Evolutionary conservation across 768 basidiomycete genomes (phyloP).

Genomic region (Tricholoma bakamatsutake): DNA sequence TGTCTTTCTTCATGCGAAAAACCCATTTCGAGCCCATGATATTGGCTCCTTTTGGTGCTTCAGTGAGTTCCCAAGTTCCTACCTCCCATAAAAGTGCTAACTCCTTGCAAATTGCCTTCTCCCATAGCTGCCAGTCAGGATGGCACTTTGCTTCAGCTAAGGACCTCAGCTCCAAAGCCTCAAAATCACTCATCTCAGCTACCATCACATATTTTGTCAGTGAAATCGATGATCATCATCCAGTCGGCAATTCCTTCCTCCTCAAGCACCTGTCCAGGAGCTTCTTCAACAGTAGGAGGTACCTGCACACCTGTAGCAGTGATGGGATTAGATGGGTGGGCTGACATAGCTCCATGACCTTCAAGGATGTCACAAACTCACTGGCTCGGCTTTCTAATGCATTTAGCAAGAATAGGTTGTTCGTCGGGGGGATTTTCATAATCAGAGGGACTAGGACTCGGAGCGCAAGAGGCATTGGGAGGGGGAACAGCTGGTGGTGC

Average conservation of each 20-base stretch:
- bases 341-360: neutral
- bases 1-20: no score
- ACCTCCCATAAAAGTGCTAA: no score
- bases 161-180: no score
- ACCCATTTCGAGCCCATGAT: no score
- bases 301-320: neutral
- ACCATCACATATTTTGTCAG: no score
- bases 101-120: no score
- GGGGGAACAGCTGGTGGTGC: neutral
- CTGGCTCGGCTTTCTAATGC: neutral
- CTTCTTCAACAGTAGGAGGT: neutral
- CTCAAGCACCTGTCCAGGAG: neutral
- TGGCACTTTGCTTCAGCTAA: no score
- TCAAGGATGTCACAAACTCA: constrained; percentile 3
- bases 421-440: neutral
- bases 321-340: neutral
- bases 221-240: neutral
- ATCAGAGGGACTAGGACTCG: neutral
- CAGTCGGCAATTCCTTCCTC: neutral
- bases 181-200: no score
- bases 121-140: no score
- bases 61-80: no score
- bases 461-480: neutral
- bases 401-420: neutral
- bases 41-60: no score